Evolutionary conservation across 2,329 filamentous ascomycete species (phyloP).

Genomic region (Chrysoporthe cubensis): DNA sequence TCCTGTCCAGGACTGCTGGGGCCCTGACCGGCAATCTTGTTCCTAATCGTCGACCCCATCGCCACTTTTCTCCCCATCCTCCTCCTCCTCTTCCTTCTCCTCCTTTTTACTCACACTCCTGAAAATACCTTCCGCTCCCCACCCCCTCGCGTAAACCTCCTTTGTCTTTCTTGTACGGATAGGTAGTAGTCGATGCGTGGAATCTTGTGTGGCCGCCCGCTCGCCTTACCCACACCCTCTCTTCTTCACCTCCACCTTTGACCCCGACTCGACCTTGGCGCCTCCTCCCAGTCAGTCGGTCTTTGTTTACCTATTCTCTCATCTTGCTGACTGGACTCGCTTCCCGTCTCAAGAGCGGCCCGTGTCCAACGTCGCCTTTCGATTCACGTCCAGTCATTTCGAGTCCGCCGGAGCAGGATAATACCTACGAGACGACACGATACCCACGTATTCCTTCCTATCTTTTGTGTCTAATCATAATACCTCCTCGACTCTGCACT

Average conservation of each 20-base stretch:
- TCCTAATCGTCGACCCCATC: constrained; percentile 15
- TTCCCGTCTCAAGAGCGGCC: constrained; percentile 1
- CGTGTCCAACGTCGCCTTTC: constrained; percentile 6
- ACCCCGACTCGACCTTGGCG: constrained; percentile 16
- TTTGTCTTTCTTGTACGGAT: constrained; percentile 22
- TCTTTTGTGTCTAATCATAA: constrained; percentile 18
- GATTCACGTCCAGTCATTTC: constrained; percentile 9
- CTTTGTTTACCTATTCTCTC: neutral
- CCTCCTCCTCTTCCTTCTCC: neutral
- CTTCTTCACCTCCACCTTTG: constrained; percentile 18
- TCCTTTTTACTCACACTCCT: constrained; percentile 6
- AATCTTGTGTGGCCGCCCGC: constrained; percentile 21
- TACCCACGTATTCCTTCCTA: constrained; percentile 12
- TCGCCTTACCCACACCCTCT: constrained; percentile 18
- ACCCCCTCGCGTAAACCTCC: constrained; percentile 6
- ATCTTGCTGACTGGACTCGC: neutral
- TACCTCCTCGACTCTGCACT: constrained; percentile 18
- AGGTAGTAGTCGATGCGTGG: constrained; percentile 25
- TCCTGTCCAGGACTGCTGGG: neutral
- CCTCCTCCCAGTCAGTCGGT: neutral
- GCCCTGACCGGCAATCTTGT: constrained; percentile 16
- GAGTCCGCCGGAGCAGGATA: neutral
- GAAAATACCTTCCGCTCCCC: constrained; percentile 2
- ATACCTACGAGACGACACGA: constrained; percentile 14
- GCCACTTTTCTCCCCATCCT: neutral